Percentiles rank a stretch among this genome's conserved stretches.
Conservation (phyloP, 2,329 filamentous ascomycete genomes). For the Pyrenophora seminiperda region DNA sequence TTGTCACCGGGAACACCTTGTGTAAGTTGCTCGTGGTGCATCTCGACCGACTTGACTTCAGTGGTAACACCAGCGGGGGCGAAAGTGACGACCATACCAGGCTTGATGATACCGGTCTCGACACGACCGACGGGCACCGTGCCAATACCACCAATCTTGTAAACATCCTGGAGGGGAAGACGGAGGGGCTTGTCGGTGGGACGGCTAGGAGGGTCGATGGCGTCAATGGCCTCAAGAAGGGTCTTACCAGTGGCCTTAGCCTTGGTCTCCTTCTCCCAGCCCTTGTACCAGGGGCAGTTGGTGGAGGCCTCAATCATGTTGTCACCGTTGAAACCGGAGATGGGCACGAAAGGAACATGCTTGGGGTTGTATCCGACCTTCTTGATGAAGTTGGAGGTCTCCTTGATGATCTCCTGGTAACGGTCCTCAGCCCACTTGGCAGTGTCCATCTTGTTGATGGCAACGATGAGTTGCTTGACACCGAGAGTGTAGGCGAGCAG, state of each 20-base stretch:
- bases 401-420: constrained; percentile 99
- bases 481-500: constrained; percentile 99
- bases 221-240: constrained; percentile 97
- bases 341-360: constrained; percentile 96
- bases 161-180: constrained; percentile 99
- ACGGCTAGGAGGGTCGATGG: constrained; percentile 89
- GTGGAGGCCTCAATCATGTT: constrained; percentile 92
- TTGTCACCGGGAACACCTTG: constrained; percentile 99
- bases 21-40: constrained; percentile 99
- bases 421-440: constrained; percentile 96
- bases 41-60: constrained; percentile 99
- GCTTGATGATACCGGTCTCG: constrained; percentile 93
- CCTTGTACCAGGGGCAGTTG: constrained; percentile 99
- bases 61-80: constrained; percentile 98
- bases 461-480: constrained; percentile 99
- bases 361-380: constrained; percentile 99
- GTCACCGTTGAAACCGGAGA: constrained; percentile 99
- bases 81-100: constrained; percentile 94
- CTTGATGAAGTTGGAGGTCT: constrained; percentile 99
- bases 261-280: constrained; percentile 99
- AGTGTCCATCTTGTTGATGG: constrained; percentile 99
- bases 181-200: constrained; percentile 99
- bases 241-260: constrained; percentile 91
- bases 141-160: constrained; percentile 99
- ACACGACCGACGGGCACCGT: constrained; percentile 99